These are phyloP conservation scores for Sporobolomyces roseus DNA, from an alignment of 768 basidiomycete genomes.

Conservation along the genomic window DNA sequence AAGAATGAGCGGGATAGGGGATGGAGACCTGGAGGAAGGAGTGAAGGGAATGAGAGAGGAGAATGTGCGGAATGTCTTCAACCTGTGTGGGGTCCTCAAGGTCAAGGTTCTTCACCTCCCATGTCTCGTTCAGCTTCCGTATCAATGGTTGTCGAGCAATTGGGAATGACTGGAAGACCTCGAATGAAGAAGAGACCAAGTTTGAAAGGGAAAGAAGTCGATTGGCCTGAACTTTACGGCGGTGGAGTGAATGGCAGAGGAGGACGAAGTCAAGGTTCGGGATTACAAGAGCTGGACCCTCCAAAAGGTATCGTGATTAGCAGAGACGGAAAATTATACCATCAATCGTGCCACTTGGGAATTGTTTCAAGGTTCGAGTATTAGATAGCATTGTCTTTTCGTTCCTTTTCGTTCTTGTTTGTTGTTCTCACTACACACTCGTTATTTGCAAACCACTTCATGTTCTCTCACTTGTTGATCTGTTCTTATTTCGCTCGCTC, in stretches of 20 bases:
- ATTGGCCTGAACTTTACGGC: constrained; percentile 18
- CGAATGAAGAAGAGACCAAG: constrained; percentile 36
- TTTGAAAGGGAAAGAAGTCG: constrained; percentile 43
- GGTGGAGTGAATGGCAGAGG: not conserved
- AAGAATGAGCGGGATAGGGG: constrained; percentile 45
- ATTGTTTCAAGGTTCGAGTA: not conserved
- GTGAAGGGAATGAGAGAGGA: not conserved
- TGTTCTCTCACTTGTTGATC: not conserved
- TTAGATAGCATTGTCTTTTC: not conserved
- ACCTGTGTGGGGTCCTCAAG: constrained; percentile 36
- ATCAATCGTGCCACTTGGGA: constrained; percentile 27
- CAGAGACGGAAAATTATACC: constrained; percentile 34
- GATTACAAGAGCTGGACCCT: not conserved
- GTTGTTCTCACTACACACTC: not conserved
- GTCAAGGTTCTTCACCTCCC: constrained; percentile 24
- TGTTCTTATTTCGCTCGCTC: no score
- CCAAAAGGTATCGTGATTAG: constrained; percentile 29
- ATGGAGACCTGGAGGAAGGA: constrained; percentile 46
- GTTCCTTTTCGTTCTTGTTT: not conserved
- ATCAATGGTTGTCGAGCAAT: constrained; percentile 32
- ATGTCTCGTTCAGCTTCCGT: constrained; percentile 36
- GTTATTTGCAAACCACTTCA: not conserved
- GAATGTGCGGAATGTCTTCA: constrained; percentile 41
- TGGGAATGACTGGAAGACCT: constrained; percentile 34
- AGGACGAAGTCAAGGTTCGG: not conserved